Base-by-base conservation (phyloP, 345 rosid genomes). In the Viola odorata region DNA sequence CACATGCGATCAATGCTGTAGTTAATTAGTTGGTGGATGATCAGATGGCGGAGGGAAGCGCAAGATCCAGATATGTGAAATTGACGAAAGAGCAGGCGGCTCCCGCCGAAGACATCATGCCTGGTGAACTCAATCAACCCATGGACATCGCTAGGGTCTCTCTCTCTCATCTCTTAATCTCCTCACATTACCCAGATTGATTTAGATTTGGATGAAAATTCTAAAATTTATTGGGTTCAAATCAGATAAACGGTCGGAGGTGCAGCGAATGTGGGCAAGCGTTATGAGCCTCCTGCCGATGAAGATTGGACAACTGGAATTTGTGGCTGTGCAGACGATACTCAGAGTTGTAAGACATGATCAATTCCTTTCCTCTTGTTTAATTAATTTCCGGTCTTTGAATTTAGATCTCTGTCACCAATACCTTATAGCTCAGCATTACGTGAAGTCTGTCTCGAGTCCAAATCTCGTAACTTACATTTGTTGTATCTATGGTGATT, bases 71-170 rank as follows among this genome's bases (percentile, higher is more conserved):
- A 52, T 89, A 91, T 74, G 92, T 86, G 58, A 77, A 70, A 70
- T 70, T 89, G 67, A 81, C 81, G 47, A 85, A 71, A 60, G 96
- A 85, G 49, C 88, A 86, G 55, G 77, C 78, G 0, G 71, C 78
- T 0, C 86, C 84, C 0, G 69, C 70, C 0, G 85, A 86, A 64
- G 91, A 89, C 50, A 81, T 88, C 67, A 73, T 82, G 12, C 95
- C 96, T 12, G 98, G 98, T 10, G 96, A 91, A 75, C 96, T 91
- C 74, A 88, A 91, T 71, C 96, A 88, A 66, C 98, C 98, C n/a
- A 66, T 91, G 42, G 71, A 84, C 66, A 85, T 89, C 66, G 95
- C 95, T 77, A 84, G 84, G 88, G 96, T 82, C 17, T 7, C 3
- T 50, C 10, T 51, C 10, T 51, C 3, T 45, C 44, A 17, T 37